Conservation (phyloP, 352 stramenopile species). For the Phytophthora colocasiae region DNA sequence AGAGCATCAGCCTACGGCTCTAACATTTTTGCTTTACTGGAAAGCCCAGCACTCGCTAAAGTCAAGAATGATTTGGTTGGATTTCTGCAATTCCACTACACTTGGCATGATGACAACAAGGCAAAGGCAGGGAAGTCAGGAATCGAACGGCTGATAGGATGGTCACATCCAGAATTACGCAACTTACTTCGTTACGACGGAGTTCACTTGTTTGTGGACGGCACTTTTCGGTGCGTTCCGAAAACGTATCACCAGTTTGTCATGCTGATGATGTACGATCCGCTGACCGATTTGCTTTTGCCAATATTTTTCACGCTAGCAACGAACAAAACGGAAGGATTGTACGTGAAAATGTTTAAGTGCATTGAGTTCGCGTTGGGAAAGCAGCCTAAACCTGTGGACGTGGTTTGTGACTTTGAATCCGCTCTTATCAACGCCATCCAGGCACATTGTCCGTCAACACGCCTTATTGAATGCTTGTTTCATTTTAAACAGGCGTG, state of each 20-base stretch:
- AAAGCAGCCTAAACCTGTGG: not conserved
- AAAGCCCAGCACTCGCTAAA: too few species aligned
- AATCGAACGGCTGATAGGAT: too few species aligned
- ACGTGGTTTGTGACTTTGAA: conserved; percentile 12
- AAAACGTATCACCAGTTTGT: conserved; percentile 3
- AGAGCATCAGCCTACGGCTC: too few species aligned
- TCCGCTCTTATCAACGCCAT: not conserved
- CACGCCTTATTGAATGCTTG: too few species aligned
- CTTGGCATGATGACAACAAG: too few species aligned
- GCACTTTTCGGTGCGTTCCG: not conserved
- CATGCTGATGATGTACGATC: conserved; percentile 7
- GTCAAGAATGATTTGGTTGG: too few species aligned
- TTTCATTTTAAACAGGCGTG: too few species aligned
- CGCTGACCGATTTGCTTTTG: not conserved
- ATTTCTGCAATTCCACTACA: too few species aligned
- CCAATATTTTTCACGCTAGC: conserved; percentile 6
- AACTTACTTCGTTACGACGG: too few species aligned
- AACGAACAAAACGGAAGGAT: conserved; percentile 1
- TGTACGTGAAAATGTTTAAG: conserved; percentile 3
- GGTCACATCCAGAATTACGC: too few species aligned
- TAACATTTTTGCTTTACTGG: too few species aligned
- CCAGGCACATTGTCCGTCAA: not conserved
- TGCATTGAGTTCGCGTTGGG: conserved; percentile 13
- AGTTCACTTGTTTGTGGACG: not conserved
- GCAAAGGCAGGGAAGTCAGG: too few species aligned